Base-by-base conservation (phyloP, 2,329 filamentous ascomycete species). In the Talaromyces piceae region DNA sequence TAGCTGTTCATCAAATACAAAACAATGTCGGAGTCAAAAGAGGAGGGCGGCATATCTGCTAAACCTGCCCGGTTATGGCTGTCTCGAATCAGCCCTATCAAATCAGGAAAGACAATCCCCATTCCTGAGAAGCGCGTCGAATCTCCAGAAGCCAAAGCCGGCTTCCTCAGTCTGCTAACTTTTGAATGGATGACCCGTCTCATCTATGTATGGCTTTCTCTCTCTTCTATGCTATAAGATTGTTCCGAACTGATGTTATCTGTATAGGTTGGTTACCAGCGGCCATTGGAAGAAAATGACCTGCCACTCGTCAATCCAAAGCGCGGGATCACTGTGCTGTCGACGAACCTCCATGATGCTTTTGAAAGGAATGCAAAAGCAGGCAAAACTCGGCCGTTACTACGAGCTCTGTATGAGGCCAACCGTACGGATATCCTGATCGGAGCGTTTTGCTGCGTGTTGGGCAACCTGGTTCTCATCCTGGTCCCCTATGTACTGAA, bases 121-220 rank as follows among this genome's bases (percentile, higher is more conserved):
- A 64, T 82, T 18, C 79, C 79, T 2, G 65, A 75, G 33, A 67
- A 74, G 58, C 69, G 77, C 30, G 60, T 59, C 16, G 67, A 75
- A 2, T 88, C 81, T 6, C 79, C 80, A 57, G 89, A 95, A 69
- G 75, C 86, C 61, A 75, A 71, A 11, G 89, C 89, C 3, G 71
- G 78, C 4, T 84, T 88, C 63, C 78, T 91, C 57, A 93, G 87
- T 69, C 67, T 76, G 55, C 66, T 94, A 27, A 86, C 86, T 6
- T 95, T 94, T 64, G 80, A 87, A 64, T 95, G 90, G 90, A 90
- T 95, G 75, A 81, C 82, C 1, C 83, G 87, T 3, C 62, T 95
- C 43, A 95, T 95, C 89, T 76, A 69, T 56, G 83, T 84, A 69
- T 71, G 79, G 71, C 22, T 39, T 23, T 51, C 20, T 57, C 51